These are phyloP conservation scores for Cymbopogon citratus DNA, from an alignment of 176 grass and related monocot genomes.

Conservation along the genomic window DNA sequence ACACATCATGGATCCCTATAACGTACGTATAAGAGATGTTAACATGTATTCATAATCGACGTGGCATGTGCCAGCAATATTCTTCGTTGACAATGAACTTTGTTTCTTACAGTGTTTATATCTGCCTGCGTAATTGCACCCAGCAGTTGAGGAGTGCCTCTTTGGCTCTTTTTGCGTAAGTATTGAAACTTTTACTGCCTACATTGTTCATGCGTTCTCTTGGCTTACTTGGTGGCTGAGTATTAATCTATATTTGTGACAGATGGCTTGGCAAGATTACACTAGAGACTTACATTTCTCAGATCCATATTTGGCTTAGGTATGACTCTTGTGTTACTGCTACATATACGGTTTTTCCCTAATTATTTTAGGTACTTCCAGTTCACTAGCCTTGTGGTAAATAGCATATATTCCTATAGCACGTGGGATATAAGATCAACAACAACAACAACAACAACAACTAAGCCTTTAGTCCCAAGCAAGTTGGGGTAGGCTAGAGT, in stretches of 20 bases:
- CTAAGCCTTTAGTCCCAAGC: no score
- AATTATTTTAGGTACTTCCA: background rate
- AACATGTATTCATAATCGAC: background rate
- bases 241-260: slow-evolving; percentile 20
- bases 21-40: slow-evolving; percentile 51
- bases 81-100: slow-evolving; percentile 3
- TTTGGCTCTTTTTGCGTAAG: slow-evolving; percentile 86
- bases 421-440: background rate
- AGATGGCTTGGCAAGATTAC: slow-evolving; percentile 99
- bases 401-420: background rate
- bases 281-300: slow-evolving; percentile 93
- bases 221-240: background rate
- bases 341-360: background rate
- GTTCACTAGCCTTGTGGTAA: background rate
- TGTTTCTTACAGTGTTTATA: slow-evolving; percentile 72
- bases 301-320: slow-evolving; percentile 98
- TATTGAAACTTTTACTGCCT: background rate
- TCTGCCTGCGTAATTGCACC: slow-evolving; percentile 83
- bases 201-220: background rate
- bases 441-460: no score
- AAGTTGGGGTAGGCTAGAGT: no score
- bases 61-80: background rate
- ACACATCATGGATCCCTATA: slow-evolving; percentile 99
- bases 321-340: background rate
- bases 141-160: slow-evolving; percentile 77